Evolutionary conservation across 1,139 yeast species (phyloP).

Genomic region (Pichia norvegensis): DNA sequence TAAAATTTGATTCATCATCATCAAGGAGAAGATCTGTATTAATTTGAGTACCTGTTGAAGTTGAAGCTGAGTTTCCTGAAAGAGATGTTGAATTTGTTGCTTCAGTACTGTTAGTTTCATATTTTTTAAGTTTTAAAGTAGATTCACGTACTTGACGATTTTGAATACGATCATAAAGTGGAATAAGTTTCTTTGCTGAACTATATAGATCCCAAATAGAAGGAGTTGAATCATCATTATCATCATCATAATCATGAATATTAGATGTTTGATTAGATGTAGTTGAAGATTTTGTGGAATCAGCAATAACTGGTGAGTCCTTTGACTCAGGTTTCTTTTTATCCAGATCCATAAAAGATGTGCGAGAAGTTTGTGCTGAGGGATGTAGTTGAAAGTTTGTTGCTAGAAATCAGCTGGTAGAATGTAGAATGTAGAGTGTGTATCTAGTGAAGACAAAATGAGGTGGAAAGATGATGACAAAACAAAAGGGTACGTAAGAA

Average conservation of each 20-base stretch:
- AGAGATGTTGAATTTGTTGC: not conserved
- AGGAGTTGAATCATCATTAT: constrained; percentile 2
- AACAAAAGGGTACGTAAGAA: too few relatives aligned
- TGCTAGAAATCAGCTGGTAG: too few relatives aligned
- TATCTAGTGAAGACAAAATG: not conserved
- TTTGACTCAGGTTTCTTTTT: not conserved
- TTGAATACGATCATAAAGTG: constrained; percentile 28
- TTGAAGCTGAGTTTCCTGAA: not conserved
- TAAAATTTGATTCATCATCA: not conserved
- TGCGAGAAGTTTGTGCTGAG: not conserved
- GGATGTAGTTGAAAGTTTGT: not conserved
- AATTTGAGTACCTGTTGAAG: not conserved
- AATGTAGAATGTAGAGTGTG: not conserved
- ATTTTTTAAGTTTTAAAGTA: not conserved
- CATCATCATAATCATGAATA: too few relatives aligned
- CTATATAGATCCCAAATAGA: constrained; percentile 31
- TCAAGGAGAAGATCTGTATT: not conserved
- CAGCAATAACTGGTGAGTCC: not conserved
- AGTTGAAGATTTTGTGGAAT: not conserved
- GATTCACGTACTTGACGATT: constrained; percentile 17
- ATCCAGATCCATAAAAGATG: not conserved
- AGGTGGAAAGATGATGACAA: too few relatives aligned
- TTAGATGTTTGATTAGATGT: not conserved
- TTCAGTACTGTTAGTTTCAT: not conserved
- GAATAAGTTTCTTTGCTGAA: constrained; percentile 27